Conservation (phyloP, 164 flowering plant species). For the Saururus chinensis region DNA sequence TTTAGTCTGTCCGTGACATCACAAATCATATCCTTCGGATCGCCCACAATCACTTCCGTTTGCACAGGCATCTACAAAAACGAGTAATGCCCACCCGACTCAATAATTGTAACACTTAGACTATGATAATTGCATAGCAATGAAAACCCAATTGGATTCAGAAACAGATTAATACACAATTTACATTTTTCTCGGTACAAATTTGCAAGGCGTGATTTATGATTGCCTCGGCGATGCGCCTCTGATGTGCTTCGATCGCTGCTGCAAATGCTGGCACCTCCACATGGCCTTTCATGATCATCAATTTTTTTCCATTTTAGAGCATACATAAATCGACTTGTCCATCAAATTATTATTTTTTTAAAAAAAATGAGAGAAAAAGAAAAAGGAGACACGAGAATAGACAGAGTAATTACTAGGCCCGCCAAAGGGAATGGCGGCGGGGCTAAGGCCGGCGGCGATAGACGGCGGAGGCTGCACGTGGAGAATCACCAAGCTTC, state of each 20-base stretch:
- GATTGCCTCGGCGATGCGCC: constrained; percentile 53
- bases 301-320: not conserved
- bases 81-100: not conserved
- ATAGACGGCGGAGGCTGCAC: constrained; percentile 61
- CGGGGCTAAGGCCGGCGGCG: constrained; percentile 61
- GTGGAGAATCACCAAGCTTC: constrained; percentile 38
- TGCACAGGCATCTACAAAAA: constrained; percentile 39
- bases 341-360: not conserved
- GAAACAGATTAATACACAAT: not conserved
- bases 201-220: constrained; percentile 50
- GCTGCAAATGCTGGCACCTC: constrained; percentile 80
- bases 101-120: not conserved
- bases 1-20: constrained; percentile 46
- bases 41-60: constrained; percentile 54
- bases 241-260: constrained; percentile 81
- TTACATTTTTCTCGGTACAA: constrained; percentile 43
- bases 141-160: not conserved
- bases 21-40: constrained; percentile 77
- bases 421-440: constrained; percentile 73
- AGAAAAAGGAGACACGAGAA: not conserved
- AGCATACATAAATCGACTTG: not conserved
- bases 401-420: constrained; percentile 37
- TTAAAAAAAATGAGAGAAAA: not conserved
- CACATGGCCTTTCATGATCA: constrained; percentile 25
- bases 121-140: not conserved